Evolutionary conservation across 345 rosid genomes (phyloP).

Genomic region (Aquilaria sinensis): DNA sequence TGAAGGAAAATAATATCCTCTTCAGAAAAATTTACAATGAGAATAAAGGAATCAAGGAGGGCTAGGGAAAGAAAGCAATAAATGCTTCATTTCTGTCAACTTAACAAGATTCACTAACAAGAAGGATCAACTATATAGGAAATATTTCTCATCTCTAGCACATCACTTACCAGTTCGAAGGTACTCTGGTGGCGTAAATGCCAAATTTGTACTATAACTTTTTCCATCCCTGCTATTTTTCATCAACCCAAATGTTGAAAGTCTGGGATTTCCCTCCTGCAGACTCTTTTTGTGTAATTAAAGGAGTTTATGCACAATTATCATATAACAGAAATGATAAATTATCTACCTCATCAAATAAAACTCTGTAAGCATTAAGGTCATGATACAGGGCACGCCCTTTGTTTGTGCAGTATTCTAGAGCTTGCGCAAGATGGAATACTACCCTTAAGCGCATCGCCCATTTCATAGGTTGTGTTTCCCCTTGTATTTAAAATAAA

Average conservation of each 20-base stretch:
- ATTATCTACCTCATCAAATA: conserved; percentile 71
- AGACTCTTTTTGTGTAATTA: conserved; percentile 8
- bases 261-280: conserved; percentile 90
- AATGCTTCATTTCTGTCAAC: too few relatives aligned
- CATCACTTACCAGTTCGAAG: conserved; percentile 64
- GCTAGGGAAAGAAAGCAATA: too few relatives aligned
- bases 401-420: conserved; percentile 80
- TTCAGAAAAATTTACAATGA: too few relatives aligned
- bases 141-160: too few relatives aligned
- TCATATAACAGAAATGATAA: background rate
- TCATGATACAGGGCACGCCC: conserved; percentile 95
- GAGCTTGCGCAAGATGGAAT: conserved; percentile 88
- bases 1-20: too few relatives aligned
- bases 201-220: conserved; percentile 91
- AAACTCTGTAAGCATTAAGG: conserved; percentile 84
- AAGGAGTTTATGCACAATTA: background rate
- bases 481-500: conserved; percentile 44
- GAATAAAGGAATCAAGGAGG: too few relatives aligned
- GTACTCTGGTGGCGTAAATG: conserved; percentile 97
- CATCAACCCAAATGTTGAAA: conserved; percentile 93
- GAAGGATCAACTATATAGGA: background rate
- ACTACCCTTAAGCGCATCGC: conserved; percentile 91
- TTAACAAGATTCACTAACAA: too few relatives aligned
- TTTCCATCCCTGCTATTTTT: conserved; percentile 94
- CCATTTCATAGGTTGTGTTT: conserved; percentile 93